Percentiles rank a stretch among this genome's conserved stretches.
phyloP scores from a whole-genome alignment of 169 alveolate genomes.

The Plasmodium inui region DNA sequence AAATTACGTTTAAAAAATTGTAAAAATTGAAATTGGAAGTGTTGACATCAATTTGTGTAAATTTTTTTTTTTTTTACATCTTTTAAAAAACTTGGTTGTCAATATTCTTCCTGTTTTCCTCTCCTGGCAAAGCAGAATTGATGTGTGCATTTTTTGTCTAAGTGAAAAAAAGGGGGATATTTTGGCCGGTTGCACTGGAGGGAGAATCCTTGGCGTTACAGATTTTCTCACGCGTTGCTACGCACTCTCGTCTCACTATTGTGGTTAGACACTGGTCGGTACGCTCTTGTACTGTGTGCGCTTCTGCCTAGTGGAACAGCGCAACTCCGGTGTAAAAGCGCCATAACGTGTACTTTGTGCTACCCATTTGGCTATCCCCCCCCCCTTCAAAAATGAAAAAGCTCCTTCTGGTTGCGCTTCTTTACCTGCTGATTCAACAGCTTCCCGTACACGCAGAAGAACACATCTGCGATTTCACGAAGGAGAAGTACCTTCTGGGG shows the following conservation, averaged over 20 bases:
- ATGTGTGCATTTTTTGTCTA: background rate
- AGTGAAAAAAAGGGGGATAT: background rate
- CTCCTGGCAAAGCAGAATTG: background rate
- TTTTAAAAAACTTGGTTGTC: background rate
- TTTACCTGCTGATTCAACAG: background rate
- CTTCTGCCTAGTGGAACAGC: background rate
- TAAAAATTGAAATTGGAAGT: background rate
- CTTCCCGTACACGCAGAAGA: background rate
- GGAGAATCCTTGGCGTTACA: background rate
- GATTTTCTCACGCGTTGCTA: background rate
- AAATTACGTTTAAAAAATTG: background rate
- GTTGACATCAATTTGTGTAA: background rate
- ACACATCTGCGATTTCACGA: slow-evolving; percentile 59
- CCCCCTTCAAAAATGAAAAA: background rate
- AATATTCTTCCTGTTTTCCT: background rate
- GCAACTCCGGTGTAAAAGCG: background rate
- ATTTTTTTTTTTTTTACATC: background rate
- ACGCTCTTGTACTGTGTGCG: background rate
- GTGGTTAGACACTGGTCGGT: background rate
- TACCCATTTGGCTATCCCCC: background rate
- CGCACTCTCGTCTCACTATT: background rate
- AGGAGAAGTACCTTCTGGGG: slow-evolving; percentile 9
- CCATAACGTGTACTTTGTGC: background rate
- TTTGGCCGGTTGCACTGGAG: background rate
- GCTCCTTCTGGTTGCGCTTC: background rate